Conservation (phyloP, 371 early-diverging fungal species). For the Lichtheimia corymbifera region DNA sequence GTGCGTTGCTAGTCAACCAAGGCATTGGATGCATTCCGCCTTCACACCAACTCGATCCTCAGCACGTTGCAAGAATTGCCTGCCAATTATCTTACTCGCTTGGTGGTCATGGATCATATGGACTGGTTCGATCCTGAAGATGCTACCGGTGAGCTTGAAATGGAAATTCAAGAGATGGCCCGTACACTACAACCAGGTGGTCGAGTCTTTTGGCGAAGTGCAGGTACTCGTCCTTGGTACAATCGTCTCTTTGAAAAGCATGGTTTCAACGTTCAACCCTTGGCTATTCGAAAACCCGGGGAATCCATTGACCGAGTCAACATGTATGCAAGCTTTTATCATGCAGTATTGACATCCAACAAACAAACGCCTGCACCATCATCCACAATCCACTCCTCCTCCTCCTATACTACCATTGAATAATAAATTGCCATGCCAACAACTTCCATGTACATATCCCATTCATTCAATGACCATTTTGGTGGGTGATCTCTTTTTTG, state of each 20-base stretch:
- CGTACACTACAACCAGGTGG: slow-evolving; percentile 66
- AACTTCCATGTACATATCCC: no score
- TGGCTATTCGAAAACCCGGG: slow-evolving; percentile 68
- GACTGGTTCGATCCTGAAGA: slow-evolving; percentile 78
- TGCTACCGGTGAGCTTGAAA: slow-evolving; percentile 49
- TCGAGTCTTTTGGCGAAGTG: slow-evolving; percentile 79
- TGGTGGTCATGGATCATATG: slow-evolving; percentile 89
- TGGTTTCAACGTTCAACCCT: slow-evolving; percentile 69
- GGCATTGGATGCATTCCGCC: slow-evolving; percentile 63
- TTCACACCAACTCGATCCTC: slow-evolving; percentile 81
- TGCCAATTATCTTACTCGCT: slow-evolving; percentile 70
- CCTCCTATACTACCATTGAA: no score
- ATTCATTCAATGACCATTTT: no score
- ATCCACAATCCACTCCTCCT: no score
- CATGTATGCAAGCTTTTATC: slow-evolving; percentile 81
- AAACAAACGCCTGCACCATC: no score
- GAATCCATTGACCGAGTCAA: slow-evolving; percentile 80
- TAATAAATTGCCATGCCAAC: no score
- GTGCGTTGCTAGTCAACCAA: slow-evolving; percentile 26
- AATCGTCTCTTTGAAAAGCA: slow-evolving; percentile 67
- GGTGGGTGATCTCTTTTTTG: no score
- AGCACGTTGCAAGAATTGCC: slow-evolving; percentile 59
- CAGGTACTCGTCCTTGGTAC: slow-evolving; percentile 84
- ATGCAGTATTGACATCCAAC: slow-evolving; percentile 19
- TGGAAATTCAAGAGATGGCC: slow-evolving; percentile 69